Evolutionary conservation across 2,329 filamentous ascomycete genomes (phyloP).

Genomic region (Polychaeton citri): DNA sequence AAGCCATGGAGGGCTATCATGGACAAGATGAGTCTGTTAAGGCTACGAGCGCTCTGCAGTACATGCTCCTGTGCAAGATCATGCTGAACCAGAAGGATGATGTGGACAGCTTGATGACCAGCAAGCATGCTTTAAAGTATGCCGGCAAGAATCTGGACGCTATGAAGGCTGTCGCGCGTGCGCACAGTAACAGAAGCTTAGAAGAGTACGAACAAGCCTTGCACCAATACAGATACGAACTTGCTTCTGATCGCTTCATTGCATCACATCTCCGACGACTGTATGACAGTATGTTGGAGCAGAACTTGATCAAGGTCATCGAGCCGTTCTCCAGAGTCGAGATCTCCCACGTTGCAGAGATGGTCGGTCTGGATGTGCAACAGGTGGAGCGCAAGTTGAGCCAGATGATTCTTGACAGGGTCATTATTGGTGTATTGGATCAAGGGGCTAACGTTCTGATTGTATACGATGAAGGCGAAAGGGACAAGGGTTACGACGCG

Average conservation of each 20-base stretch:
- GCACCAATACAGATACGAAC: constrained; percentile 79
- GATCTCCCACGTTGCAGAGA: constrained; percentile 91
- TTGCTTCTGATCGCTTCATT: constrained; percentile 90
- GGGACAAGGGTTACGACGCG: constrained; percentile 87
- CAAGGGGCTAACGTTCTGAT: constrained; percentile 96
- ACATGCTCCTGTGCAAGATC: constrained; percentile 99
- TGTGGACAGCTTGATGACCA: constrained; percentile 85
- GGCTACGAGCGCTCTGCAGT: constrained; percentile 95
- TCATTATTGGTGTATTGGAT: constrained; percentile 93
- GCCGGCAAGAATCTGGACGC: constrained; percentile 91
- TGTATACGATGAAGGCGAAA: constrained; percentile 88
- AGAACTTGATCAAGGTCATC: constrained; percentile 99
- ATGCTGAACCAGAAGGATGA: constrained; percentile 97
- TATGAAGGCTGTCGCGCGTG: constrained; percentile 96
- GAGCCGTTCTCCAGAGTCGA: constrained; percentile 97
- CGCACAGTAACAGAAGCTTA: constrained; percentile 86
- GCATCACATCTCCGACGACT: constrained; percentile 89
- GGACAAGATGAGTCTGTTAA: constrained; percentile 75
- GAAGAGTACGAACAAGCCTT: constrained; percentile 95
- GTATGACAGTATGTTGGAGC: constrained; percentile 97
- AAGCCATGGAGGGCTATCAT: constrained; percentile 94
- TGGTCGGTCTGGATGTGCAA: constrained; percentile 89
- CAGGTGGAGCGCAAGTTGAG: constrained; percentile 97
- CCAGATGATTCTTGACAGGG: constrained; percentile 99
- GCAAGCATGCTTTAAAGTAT: constrained; percentile 94